Base-by-base conservation (phyloP, 2,329 filamentous ascomycete genomes). In the Eutypella sp. region DNA sequence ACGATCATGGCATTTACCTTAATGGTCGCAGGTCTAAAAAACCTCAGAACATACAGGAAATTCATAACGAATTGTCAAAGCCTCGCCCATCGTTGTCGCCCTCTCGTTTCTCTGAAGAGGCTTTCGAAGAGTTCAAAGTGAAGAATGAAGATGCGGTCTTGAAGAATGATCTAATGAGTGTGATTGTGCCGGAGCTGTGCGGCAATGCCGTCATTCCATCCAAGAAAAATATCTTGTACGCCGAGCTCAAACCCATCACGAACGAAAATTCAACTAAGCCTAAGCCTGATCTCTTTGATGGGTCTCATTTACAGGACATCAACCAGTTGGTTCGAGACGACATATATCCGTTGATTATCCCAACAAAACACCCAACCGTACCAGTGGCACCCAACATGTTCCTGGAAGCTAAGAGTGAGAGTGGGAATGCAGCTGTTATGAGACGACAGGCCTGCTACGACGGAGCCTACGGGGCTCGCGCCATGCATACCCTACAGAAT, bases 401-500 rank as follows among this genome's bases (percentile, higher is more conserved):
- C 42, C 29, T 52, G 1, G 29, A 23, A 15, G 34, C n/a, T 2
- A 52, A 52, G 41, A 41, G 47, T 2, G 41, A 55, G 7, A 52
- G 62, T 50, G 58, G 58, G 39, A 49, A 51, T 22, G 3, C 41
- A 19, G 52, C 37, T 7, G 62, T 62, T 18, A 60, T 56, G 24
- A 45, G 23, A 41, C 48, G 51, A 39, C 59, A 65, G 42, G 62
- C 57, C 45, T 57, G 46, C 34, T 64, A 67, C 44, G 58, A 67
- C 48, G 58, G 63, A 25, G 62, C 63, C 41, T 39, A 49, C 15
- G 61, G 63, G 41, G 59, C 59, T 27, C 59, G 62, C 38, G 64
- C 48, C 11, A 65, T 67, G 46, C 54, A 61, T 36, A 48, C 46
- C 37, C 53, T 69, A 23, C 61, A 61, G 45, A 61, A 53, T 24